phyloP scores from a whole-genome alignment of 345 rosid species.

The Brassica juncea region DNA sequence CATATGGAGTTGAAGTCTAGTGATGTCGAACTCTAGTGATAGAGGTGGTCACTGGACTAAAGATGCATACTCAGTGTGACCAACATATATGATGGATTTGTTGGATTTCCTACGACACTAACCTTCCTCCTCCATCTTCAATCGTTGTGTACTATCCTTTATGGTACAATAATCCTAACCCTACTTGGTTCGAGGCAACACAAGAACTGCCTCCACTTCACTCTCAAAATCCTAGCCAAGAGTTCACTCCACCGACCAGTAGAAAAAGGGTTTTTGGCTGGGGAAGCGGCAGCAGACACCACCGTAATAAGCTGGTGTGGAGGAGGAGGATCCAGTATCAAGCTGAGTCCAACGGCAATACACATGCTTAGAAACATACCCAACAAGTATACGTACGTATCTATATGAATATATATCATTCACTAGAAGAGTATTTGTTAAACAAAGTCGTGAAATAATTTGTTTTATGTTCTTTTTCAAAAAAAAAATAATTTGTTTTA shows the following conservation, averaged over 20 bases:
- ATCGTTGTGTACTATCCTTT: conserved; percentile 13
- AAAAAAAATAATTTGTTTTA: no score
- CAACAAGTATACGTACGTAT: conserved; percentile 61
- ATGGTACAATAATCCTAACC: background rate
- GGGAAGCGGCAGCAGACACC: background rate
- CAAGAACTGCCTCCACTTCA: background rate
- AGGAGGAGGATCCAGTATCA: background rate
- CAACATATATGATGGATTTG: no score
- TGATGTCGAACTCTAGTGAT: no score
- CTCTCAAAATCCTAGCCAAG: conserved; percentile 29
- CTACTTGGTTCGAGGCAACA: background rate
- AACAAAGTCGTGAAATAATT: background rate
- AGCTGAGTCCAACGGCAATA: conserved; percentile 22
- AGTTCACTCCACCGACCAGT: background rate
- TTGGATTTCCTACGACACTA: no score
- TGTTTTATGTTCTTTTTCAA: no score
- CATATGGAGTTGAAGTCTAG: no score
- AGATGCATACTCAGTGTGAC: no score
- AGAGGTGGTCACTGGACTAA: no score
- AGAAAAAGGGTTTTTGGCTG: background rate
- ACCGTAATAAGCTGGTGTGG: background rate
- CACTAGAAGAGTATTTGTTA: background rate
- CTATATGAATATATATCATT: background rate
- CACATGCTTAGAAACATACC: conserved; percentile 82
- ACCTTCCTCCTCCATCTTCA: conserved; percentile 7